phyloP scores from a whole-genome alignment of 352 stramenopile species.

The Globisporangium cylindrosporum region DNA sequence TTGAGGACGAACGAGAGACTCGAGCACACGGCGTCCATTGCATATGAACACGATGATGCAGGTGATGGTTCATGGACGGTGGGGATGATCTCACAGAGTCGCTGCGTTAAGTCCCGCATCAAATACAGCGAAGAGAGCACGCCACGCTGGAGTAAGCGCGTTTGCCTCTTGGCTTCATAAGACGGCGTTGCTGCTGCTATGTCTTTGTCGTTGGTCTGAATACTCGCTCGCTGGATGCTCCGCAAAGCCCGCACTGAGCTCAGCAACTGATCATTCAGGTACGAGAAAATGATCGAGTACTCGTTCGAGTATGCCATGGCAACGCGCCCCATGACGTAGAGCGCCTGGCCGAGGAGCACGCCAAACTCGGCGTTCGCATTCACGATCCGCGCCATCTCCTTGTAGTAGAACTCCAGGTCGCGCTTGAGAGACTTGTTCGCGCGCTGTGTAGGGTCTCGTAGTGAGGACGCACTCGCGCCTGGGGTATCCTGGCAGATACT shows the following conservation, averaged over 20 bases:
- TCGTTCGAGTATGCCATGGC: conserved; percentile 47
- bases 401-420: conserved; percentile 75
- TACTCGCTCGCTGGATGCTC: conserved; percentile 2
- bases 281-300: conserved; percentile 47
- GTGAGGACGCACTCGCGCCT: neutral
- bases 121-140: conserved; percentile 37
- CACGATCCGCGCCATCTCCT: conserved; percentile 51
- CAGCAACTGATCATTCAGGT: conserved; percentile 41
- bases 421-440: conserved; percentile 50
- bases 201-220: neutral
- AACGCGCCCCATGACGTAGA: conserved; percentile 43
- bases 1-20: conserved; percentile 43
- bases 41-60: conserved; percentile 9
- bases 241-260: conserved; percentile 22
- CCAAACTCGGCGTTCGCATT: conserved; percentile 23
- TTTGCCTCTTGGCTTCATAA: conserved; percentile 9
- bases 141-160: conserved; percentile 26
- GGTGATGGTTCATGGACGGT: conserved; percentile 11
- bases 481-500: conserved; percentile 24
- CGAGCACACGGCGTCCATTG: conserved; percentile 29
- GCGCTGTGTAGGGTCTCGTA: conserved; percentile 6
- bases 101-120: conserved; percentile 41
- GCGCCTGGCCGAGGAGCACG: conserved; percentile 36
- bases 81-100: conserved; percentile 25
- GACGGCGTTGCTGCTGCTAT: too few relatives aligned